phyloP scores from a whole-genome alignment of 1,284 basidiomycete species.

The Leccinum angustisporum region DNA sequence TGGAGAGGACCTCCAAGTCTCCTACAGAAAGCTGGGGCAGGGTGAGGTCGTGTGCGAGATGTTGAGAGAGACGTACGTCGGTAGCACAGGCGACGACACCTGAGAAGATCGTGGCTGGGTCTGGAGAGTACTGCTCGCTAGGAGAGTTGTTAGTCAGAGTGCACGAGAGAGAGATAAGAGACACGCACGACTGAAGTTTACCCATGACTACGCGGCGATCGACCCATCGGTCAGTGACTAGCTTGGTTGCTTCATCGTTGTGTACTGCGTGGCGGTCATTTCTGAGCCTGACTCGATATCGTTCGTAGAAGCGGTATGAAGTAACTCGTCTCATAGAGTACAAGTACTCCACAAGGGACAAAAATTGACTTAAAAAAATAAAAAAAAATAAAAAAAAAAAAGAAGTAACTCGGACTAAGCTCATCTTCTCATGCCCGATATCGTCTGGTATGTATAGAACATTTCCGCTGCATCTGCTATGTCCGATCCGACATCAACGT shows the following conservation, averaged over 20 bases:
- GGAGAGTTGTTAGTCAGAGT: background rate
- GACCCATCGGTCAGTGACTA: conserved; percentile 67
- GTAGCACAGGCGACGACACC: conserved; percentile 71
- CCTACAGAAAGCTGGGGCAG: too few relatives aligned
- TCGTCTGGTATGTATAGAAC: too few relatives aligned
- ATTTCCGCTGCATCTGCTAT: too few relatives aligned
- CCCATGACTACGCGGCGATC: conserved; percentile 61
- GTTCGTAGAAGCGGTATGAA: too few relatives aligned
- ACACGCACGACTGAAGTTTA: conserved; percentile 54
- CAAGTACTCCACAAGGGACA: too few relatives aligned
- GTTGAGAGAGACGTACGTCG: conserved; percentile 43
- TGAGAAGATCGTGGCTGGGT: conserved; percentile 79
- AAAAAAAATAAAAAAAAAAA: too few relatives aligned
- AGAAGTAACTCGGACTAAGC: too few relatives aligned
- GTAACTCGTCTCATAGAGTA: too few relatives aligned
- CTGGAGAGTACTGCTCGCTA: conserved; percentile 62
- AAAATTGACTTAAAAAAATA: too few relatives aligned
- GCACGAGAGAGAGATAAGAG: background rate
- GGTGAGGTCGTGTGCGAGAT: background rate
- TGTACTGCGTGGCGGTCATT: conserved; percentile 16
- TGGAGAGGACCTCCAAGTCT: conserved; percentile 43
- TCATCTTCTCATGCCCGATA: too few relatives aligned
- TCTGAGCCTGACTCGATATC: too few relatives aligned
- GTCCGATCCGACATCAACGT: too few relatives aligned
- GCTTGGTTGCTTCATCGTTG: conserved; percentile 16